Evolutionary conservation across 768 basidiomycete genomes (phyloP), one percentile per base, ranked within the genome.

Genomic region (Tricholoma flavovirens): DNA sequence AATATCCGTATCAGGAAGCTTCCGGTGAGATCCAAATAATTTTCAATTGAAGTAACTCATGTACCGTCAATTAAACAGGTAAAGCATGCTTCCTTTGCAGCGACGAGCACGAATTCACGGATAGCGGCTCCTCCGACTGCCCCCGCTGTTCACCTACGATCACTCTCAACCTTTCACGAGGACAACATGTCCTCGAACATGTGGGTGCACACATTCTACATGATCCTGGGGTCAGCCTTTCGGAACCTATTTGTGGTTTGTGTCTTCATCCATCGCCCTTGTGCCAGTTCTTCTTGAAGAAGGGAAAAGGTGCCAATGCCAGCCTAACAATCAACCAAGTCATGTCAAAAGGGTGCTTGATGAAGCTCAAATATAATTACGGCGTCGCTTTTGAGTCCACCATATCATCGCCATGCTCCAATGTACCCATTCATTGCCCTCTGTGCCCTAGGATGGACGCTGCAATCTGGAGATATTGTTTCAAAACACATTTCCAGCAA

Each of bases 131-230:
- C 33, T 35, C n/a, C 12, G 38, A 24, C 22, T 48, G 46, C 46
- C 54, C 57, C 2, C 33, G 19, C 4, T 61, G 61, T 56, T 42
- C 53, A 12, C 58, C 60, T 5, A 26, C 58, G 4, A 7, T 62
- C 4, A 48, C 49, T 26, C 59, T 62, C 6, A 56, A 63, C 40
- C 49, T 59, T 11, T 33, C 52, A 5, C 59, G 64, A 54, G 59
- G 54, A 35, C 66, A 63, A 21, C 58, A 58, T 1, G 56, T 71
- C 0, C 57, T 72, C 3, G 58, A 67, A 14, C 70, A 72, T 33
- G 60, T 65, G 2, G 69, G 63, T 9, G 57, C 65, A 4, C 68
- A 70, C 57, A 64, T 69, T 36, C 66, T 69, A n/a, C 24, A 62
- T 53, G 68, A 69, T 48, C 36, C 59, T 0, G 42, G 17, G 11